Conservation (phyloP, 2,329 filamentous ascomycete genomes). For the Metarhizium album region DNA sequence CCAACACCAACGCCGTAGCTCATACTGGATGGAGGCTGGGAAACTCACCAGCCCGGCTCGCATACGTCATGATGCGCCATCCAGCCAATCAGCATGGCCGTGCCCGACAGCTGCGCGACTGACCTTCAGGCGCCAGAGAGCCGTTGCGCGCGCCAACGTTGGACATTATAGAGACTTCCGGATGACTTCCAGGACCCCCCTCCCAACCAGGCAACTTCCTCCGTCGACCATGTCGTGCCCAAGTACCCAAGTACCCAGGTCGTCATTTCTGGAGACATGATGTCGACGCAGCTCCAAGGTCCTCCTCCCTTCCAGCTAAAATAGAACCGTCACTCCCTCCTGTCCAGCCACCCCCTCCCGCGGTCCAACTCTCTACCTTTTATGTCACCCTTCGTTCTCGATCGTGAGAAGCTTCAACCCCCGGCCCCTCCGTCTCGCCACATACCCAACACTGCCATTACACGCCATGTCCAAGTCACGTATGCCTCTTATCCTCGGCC, state of each 20-base stretch:
- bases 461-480: constrained; percentile 35
- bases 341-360: background rate
- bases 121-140: no score
- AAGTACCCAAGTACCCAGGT: no score
- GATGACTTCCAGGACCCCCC: no score
- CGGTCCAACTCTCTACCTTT: background rate
- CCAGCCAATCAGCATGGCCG: constrained; percentile 5
- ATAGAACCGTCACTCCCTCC: constrained; percentile 2
- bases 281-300: background rate
- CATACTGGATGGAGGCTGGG: no score
- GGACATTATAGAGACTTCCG: background rate
- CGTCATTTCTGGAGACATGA: background rate
- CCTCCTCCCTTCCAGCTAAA: constrained; percentile 1
- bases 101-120: background rate
- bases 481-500: constrained; percentile 42
- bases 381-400: background rate
- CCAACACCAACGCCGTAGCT: no score
- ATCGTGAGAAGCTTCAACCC: background rate
- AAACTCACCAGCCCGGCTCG: no score
- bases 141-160: no score
- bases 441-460: background rate
- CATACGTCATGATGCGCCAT: constrained; percentile 8
- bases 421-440: background rate
- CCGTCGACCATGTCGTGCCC: background rate
- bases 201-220: background rate